A percentile compares a stretch with the other conserved stretches of the same genome.
Evolutionary conservation across 2,329 filamentous ascomycete genomes (phyloP).

Genomic region (Aspergillus ibericus): DNA sequence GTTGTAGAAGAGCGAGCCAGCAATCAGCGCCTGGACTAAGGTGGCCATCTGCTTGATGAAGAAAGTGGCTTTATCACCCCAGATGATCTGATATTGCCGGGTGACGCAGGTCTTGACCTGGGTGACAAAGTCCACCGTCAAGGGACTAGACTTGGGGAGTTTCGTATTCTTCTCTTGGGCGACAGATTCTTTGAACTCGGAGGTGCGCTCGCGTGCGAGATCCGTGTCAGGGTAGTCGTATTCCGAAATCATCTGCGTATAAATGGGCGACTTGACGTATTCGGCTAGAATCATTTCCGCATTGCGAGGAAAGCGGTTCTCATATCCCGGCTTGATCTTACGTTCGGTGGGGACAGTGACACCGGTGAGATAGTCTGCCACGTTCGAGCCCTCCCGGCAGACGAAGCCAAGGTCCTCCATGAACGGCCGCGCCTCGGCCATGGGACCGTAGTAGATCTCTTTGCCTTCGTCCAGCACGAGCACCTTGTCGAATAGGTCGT

Average conservation of each 20-base stretch:
- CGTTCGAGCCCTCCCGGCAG: slow-evolving; percentile 62
- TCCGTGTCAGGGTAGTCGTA: slow-evolving; percentile 58
- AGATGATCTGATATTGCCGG: slow-evolving; percentile 66
- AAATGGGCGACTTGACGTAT: slow-evolving; percentile 57
- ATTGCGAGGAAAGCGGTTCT: slow-evolving; percentile 47
- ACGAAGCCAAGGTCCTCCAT: slow-evolving; percentile 66
- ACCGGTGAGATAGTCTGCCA: slow-evolving; percentile 66
- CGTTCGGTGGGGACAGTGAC: slow-evolving; percentile 59
- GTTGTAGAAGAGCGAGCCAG: slow-evolving; percentile 68
- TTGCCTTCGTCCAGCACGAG: slow-evolving; percentile 66
- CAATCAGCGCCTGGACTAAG: slow-evolving; percentile 60
- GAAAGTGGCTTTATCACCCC: slow-evolving; percentile 64
- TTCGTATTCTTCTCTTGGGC: slow-evolving; percentile 56
- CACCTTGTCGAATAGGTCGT: slow-evolving; percentile 69
- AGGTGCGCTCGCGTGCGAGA: slow-evolving; percentile 51
- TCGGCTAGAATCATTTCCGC: slow-evolving; percentile 45
- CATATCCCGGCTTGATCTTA: slow-evolving; percentile 44
- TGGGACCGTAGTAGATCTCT: slow-evolving; percentile 65
- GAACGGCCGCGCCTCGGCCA: slow-evolving; percentile 59
- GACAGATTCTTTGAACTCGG: slow-evolving; percentile 56
- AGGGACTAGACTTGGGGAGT: slow-evolving; percentile 55
- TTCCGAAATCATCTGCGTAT: slow-evolving; percentile 54
- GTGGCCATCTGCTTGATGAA: slow-evolving; percentile 62
- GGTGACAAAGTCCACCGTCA: slow-evolving; percentile 55
- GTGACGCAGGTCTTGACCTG: slow-evolving; percentile 59